Evolutionary conservation across 352 stramenopile genomes (phyloP), one percentile per base, ranked within the genome.

Genomic region (Pythium aphanidermatum): DNA sequence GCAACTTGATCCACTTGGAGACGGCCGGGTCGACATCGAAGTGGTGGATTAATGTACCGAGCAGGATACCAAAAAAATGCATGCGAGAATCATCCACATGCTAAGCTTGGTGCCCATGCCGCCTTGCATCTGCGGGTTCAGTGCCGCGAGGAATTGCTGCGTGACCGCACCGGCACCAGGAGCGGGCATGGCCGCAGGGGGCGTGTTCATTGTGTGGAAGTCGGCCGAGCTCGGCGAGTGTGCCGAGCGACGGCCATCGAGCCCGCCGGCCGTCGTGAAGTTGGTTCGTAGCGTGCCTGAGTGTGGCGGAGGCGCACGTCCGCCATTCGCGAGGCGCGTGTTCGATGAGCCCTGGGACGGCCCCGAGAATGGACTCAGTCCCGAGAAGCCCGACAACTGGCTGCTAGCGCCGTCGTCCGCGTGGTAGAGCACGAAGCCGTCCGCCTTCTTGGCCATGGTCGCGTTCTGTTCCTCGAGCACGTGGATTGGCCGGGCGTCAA

Each of bases 1-100:
- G 77, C 6, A 78, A 74, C 53, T 72, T 77, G 55, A 91, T 62
- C 73, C 74, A 88, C 47, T 81, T 45, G 6, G 70, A 65, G 16
- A 67, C 58, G 16, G 61, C 70, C 25, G 48, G 30, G 29, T 78
- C 55, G 13, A 84, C 56, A 11, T 75, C 25, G 21, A 74, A 70
- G 49, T 77, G 55, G 43, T 86, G 72, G 24, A 88, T 58, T 38
- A 84, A 10, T 20, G 58, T 63, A 10, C 77, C 77, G 7, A 74
- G 39, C 0, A 66, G 13, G 56, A 46, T 1, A 74, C 77, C 1
- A 75, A 14, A 14, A 86, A 30, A 48, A 84, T 70, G 8, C 65
- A 63, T 12, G 64, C 31, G 2, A 84, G 21, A 31, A 83, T 81
- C 34, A 69, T 62, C 20, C 69, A 24, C 67, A 84, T 81, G 33